These are phyloP conservation scores for Talaromyces sp. DNA, from an alignment of 2,329 filamentous ascomycete genomes.

Conservation along the genomic window DNA sequence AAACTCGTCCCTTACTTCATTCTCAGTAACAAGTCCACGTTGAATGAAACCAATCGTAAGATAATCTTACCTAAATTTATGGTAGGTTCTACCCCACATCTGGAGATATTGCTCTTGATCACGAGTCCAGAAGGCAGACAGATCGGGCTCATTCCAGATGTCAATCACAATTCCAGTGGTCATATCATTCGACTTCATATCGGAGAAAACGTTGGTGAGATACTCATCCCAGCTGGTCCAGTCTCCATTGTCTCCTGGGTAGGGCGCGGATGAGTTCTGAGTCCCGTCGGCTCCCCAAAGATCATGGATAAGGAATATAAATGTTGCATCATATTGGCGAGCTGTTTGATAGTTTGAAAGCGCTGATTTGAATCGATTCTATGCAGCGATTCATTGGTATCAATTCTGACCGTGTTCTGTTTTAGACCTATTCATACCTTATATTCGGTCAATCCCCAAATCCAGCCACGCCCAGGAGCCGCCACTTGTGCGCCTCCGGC, in stretches of 20 bases:
- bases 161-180: conserved; percentile 48
- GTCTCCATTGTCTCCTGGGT: conserved; percentile 55
- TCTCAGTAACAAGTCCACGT: too few species aligned
- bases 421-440: conserved; percentile 11
- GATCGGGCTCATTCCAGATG: conserved; percentile 60
- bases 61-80: conserved; percentile 38
- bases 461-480: conserved; percentile 42
- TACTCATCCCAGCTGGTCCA: conserved; percentile 52
- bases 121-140: conserved; percentile 41
- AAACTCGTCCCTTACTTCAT: too few species aligned
- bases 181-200: conserved; percentile 29
- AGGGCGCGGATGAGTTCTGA: conserved; percentile 39
- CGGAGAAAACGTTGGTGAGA: conserved; percentile 34
- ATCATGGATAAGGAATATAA: conserved; percentile 52
- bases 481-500: conserved; percentile 48
- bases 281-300: conserved; percentile 54
- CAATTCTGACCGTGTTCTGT: too few species aligned
- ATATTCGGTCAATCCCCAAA: conserved; percentile 39
- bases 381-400: too few species aligned
- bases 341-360: conserved; percentile 51
- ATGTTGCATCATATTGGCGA: conserved; percentile 46
- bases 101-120: conserved; percentile 45
- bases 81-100: conserved; percentile 44
- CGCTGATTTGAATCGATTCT: conserved; percentile 46
- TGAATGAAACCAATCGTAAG: conserved; percentile 23